Percentiles rank a stretch among this genome's conserved stretches.
Conservation (phyloP, 2,329 filamentous ascomycete genomes). For the Fusarium pseudoanthophilum region DNA sequence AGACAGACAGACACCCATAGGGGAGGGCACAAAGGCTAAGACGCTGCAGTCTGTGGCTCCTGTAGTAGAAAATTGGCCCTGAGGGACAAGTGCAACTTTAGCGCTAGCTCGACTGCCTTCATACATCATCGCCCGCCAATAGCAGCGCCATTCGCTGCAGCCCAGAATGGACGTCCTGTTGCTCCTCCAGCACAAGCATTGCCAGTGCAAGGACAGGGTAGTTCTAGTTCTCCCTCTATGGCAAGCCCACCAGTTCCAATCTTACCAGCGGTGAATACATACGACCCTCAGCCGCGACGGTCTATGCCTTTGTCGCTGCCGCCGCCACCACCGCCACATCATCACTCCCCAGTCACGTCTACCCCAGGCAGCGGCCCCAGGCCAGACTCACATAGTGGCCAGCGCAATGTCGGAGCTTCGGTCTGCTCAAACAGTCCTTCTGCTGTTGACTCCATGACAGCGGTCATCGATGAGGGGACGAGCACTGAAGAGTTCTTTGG, state of each 20-base stretch:
- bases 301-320: not conserved
- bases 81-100: constrained; percentile 46
- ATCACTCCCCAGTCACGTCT: constrained; percentile 21
- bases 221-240: not conserved
- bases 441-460: constrained; percentile 58
- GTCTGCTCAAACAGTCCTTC: constrained; percentile 43
- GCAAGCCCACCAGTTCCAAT: not conserved
- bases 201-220: not conserved
- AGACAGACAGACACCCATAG: constrained; percentile 35
- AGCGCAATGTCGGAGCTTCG: constrained; percentile 23
- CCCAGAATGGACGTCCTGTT: not conserved
- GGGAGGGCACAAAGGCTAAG: not conserved
- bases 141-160: not conserved
- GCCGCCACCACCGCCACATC: constrained; percentile 2
- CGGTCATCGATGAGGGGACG: constrained; percentile 54
- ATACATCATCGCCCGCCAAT: constrained; percentile 1
- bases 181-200: not conserved
- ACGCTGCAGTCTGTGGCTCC: constrained; percentile 46
- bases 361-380: constrained; percentile 20
- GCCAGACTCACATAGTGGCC: constrained; percentile 4
- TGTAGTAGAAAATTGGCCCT: constrained; percentile 46
- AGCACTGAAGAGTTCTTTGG: constrained; percentile 58
- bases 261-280: not conserved
- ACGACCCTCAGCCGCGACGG: not conserved
- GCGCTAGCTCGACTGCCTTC: constrained; percentile 7